phyloP scores from a whole-genome alignment of 192 early-diverging fungal species.

The Gonapodya prolifera region DNA sequence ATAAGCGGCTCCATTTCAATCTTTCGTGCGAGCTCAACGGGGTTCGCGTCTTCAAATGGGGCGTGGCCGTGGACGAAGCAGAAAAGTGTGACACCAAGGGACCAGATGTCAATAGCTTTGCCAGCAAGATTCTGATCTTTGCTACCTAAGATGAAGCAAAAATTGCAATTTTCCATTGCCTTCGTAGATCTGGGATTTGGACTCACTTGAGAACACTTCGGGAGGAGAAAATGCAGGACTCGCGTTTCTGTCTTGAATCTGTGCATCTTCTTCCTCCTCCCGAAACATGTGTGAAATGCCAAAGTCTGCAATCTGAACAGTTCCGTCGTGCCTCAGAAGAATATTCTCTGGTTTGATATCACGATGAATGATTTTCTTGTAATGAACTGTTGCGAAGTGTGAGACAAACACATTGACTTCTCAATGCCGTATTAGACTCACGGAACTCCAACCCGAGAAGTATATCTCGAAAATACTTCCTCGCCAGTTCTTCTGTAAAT shows the following conservation, averaged over 20 bases:
- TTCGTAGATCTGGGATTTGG: background rate
- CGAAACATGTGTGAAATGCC: slow-evolving; percentile 46
- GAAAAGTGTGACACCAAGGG: slow-evolving; percentile 43
- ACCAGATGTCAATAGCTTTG: slow-evolving; percentile 40
- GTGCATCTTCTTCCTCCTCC: slow-evolving; percentile 27
- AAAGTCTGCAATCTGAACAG: slow-evolving; percentile 44
- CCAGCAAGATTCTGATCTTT: slow-evolving; percentile 13
- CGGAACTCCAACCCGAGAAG: slow-evolving; percentile 45
- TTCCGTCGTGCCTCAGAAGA: slow-evolving; percentile 20
- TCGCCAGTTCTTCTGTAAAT: slow-evolving; percentile 31
- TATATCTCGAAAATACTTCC: slow-evolving; percentile 42
- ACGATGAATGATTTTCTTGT: slow-evolving; percentile 39
- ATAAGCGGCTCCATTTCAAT: slow-evolving; percentile 18
- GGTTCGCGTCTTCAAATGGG: slow-evolving; percentile 32
- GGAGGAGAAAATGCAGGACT: slow-evolving; percentile 39
- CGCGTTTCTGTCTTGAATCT: slow-evolving; percentile 30
- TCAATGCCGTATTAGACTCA: slow-evolving; percentile 13
- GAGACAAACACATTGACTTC: background rate
- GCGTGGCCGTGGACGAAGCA: slow-evolving; percentile 39
- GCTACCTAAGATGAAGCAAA: background rate
- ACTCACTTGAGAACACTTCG: slow-evolving; percentile 34
- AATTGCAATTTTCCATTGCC: slow-evolving; percentile 10
- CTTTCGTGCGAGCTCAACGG: slow-evolving; percentile 24
- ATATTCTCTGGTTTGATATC: slow-evolving; percentile 51
- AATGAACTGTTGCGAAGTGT: slow-evolving; percentile 27